phyloP scores from a whole-genome alignment of 2,329 filamentous ascomycete species.

The Mycosphaerella sp. region DNA sequence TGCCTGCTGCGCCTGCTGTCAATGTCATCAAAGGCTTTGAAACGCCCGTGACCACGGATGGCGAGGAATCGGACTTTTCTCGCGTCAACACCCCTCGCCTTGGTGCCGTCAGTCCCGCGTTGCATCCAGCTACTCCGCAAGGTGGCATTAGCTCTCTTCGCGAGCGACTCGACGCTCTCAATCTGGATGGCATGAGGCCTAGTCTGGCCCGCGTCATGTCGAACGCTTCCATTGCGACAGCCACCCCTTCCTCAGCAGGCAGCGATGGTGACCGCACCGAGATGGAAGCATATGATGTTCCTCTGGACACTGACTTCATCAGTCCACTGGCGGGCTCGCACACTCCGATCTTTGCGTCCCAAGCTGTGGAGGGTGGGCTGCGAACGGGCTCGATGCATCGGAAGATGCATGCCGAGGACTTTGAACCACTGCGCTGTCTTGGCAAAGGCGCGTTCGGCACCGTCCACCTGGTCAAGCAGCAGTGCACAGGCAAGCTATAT shows the following conservation, averaged over 20 bases:
- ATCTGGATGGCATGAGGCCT: conserved; percentile 54
- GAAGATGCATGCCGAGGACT: conserved; percentile 90
- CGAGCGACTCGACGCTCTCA: conserved; percentile 71
- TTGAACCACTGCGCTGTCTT: conserved; percentile 82
- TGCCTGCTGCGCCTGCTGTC: conserved; percentile 34
- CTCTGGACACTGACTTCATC: conserved; percentile 76
- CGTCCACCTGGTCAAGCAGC: conserved; percentile 87
- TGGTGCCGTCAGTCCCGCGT: conserved; percentile 42
- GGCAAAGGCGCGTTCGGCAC: conserved; percentile 97
- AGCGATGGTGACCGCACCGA: conserved; percentile 66
- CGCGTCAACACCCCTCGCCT: conserved; percentile 31
- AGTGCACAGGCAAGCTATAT: conserved; percentile 77
- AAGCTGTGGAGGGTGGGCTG: conserved; percentile 50
- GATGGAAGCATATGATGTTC: conserved; percentile 76
- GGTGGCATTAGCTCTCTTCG: conserved; percentile 79
- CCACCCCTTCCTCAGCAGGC: conserved; percentile 47
- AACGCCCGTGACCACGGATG: conserved; percentile 47
- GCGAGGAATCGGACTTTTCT: conserved; percentile 50
- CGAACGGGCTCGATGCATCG: conserved; percentile 49
- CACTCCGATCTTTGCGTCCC: conserved; percentile 33
- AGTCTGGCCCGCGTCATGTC: conserved; percentile 38
- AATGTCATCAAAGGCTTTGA: conserved; percentile 45
- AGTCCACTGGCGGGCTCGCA: conserved; percentile 50
- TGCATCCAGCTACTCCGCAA: conserved; percentile 44
- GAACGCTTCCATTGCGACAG: conserved; percentile 44